Evolutionary conservation across 371 early-diverging fungal species (phyloP), one percentile per base, ranked within the genome.

Genomic region (Sporodiniella umbellata): DNA sequence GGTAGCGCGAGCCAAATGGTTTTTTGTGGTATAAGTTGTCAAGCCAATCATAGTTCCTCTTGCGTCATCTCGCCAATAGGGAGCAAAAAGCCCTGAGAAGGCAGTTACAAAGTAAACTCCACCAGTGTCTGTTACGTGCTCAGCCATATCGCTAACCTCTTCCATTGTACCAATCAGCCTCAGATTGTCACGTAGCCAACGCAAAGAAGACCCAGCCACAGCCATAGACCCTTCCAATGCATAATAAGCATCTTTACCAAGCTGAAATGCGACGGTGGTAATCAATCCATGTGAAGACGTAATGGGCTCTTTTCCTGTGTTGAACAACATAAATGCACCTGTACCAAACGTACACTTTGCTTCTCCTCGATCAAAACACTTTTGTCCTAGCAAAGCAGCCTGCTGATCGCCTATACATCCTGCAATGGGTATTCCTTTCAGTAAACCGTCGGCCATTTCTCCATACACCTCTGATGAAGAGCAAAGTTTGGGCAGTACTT

Each of bases 311-410:
- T 62, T 40, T 12, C 98, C 98, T 2, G 92, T 92, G 78, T 98
- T 96, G 75, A 90, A 92, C 33, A 98, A 70, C 93, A 96, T 88
- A 68, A 96, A 96, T 65, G 94, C 93, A 8, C 98, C 98, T 5
- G 96, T 96, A 23, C 98, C 98, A 73, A 94, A 79, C 8, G 98
- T 98, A 77, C 93, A 95, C 75, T 98, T 98, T 48, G 91, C 90
- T 12, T 73, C 73, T 4, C 73, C 73, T 2, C 43, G 45, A 8
- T 46, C 45, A 62, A 94, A 90, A 70, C 98, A 96, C 50, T 85
- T 83, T 62, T 96, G 98, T 5, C 98, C 98, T 19, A 98, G 94
- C 33, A 95, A 72, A 2, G 98, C 96, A 15, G 95, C 93, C 60
- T 98, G 98, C 62, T 98, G 98, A 73, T 98, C 98, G 22, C 98